A percentile compares a stretch with the other conserved stretches of the same genome.
phyloP scores from a whole-genome alignment of 2,329 filamentous ascomycete genomes.

The Neonectria coccinea region DNA sequence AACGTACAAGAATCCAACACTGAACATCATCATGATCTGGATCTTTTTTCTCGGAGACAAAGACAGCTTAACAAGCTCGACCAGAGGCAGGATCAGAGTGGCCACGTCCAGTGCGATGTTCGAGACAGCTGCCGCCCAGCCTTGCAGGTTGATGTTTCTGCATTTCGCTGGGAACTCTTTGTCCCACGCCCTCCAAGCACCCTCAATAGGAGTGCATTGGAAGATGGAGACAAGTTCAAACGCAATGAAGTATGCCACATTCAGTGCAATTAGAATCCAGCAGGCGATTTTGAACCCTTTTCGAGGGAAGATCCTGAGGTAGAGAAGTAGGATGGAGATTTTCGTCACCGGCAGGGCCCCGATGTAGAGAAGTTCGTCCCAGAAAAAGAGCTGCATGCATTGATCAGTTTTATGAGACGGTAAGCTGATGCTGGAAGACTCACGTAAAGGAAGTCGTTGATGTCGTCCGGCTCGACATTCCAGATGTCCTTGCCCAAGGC shows the following conservation, averaged over 20 bases:
- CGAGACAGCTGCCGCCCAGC: constrained; percentile 61
- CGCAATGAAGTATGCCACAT: constrained; percentile 34
- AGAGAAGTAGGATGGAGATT: constrained; percentile 26
- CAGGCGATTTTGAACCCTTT: constrained; percentile 13
- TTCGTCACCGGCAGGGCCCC: constrained; percentile 22
- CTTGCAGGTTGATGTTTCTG: constrained; percentile 59
- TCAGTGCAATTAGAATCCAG: constrained; percentile 33
- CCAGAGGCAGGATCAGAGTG: constrained; percentile 59
- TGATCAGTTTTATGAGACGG: not conserved
- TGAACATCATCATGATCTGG: constrained; percentile 57
- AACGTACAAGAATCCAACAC: constrained; percentile 52
- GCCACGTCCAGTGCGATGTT: constrained; percentile 62
- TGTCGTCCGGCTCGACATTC: constrained; percentile 18
- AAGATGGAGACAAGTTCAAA: constrained; percentile 55
- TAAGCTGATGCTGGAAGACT: not conserved
- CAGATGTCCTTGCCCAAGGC: constrained; percentile 25
- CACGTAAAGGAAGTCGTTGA: constrained; percentile 21
- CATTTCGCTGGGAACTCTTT: constrained; percentile 58
- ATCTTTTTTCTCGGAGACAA: constrained; percentile 57
- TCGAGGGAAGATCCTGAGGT: constrained; percentile 23
- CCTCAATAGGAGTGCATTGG: constrained; percentile 60
- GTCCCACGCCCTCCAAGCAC: constrained; percentile 63
- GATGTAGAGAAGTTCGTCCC: constrained; percentile 24
- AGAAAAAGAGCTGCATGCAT: constrained; percentile 19
- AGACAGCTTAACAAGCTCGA: constrained; percentile 51